These are phyloP conservation scores for Xylariaceae sp. DNA, from an alignment of 2,329 filamentous ascomycete species.

Conservation along the genomic window DNA sequence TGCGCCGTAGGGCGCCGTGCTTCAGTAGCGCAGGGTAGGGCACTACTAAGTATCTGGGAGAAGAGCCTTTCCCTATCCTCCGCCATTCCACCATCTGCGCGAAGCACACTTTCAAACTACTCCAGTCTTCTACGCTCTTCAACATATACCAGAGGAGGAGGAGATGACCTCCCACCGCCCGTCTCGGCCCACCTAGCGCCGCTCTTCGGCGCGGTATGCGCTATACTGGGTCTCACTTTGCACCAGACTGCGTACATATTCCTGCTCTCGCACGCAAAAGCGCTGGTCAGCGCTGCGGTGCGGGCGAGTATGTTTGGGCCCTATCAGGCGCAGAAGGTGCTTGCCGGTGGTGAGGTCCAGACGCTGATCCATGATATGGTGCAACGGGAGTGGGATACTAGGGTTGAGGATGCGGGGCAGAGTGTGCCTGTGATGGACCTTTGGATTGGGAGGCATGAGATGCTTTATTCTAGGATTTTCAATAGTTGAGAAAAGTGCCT, in stretches of 20 bases:
- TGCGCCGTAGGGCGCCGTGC: constrained; percentile 77
- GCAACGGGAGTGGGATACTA: constrained; percentile 53
- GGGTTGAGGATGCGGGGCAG: constrained; percentile 67
- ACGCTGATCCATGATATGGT: constrained; percentile 55
- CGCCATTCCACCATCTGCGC: constrained; percentile 22
- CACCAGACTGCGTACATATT: constrained; percentile 70
- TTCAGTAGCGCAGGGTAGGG: constrained; percentile 70
- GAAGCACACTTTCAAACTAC: constrained; percentile 8
- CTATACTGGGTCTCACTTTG: constrained; percentile 55
- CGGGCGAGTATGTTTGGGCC: constrained; percentile 74
- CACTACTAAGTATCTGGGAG: constrained; percentile 73
- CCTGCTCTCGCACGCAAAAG: constrained; percentile 71
- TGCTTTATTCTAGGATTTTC: constrained; percentile 81
- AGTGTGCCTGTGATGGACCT: constrained; percentile 74
- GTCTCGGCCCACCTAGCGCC: constrained; percentile 66
- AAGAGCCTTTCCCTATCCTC: constrained; percentile 51
- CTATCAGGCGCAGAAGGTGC: constrained; percentile 71
- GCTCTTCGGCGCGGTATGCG: constrained; percentile 64
- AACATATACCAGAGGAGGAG: constrained; percentile 6
- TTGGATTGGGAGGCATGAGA: constrained; percentile 79
- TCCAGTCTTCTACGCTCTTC: constrained; percentile 16
- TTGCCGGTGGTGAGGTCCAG: constrained; percentile 60
- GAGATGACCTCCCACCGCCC: constrained; percentile 37
- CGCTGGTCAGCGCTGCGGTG: constrained; percentile 71
- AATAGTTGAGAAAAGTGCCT: constrained; percentile 57